Base-by-base conservation (phyloP, 1,284 basidiomycete species). In the Sporisorium sorghi region DNA sequence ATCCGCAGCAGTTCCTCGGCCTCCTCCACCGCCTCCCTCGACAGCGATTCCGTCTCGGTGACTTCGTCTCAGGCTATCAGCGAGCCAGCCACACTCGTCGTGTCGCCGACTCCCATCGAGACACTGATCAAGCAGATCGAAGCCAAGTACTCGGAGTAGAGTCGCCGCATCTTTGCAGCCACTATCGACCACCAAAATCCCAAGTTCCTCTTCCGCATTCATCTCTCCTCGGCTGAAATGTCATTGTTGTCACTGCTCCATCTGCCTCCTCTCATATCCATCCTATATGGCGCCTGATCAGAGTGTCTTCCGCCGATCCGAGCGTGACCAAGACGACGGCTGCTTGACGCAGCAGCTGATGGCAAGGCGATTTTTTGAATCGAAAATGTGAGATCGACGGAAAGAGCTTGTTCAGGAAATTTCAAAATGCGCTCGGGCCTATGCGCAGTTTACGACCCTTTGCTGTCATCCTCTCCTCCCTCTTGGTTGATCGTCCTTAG, bases 1-100 rank as follows among this genome's bases (percentile, higher is more conserved):
- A 58, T 73, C n/a, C 70, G 70, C 26, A 55, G 49, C 48, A 46
- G 54, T n/a, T 50, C 62, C 21, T 28, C 19, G 23, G 10, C 35
- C 17, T 8, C 30, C 23, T 24, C 40, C 8, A 30, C 47, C 2
- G 37, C 37, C 7, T 40, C 37, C n/a, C n/a, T 19, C 17, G n/a
- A 32, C 2, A 56, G 52, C 28, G 40, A 62, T 14, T 17, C 33
- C 0, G 9, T 19, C 5, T 32, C 24, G 17, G 12, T 32, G 12
- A 12, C 35, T n/a, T 55, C 46, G 43, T 54, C 37, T 14, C 24
- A 35, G 8, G 30, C 11, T 5, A 28, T 24, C 24, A n/a, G 15
- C 17, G 19, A 37, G 15, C 24, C 37, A 26, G 9, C 19, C 7
- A n/a, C 26, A 21, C 12, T 23, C 30, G 26, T 15, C 11, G 11